These are phyloP conservation scores for Plantago elongata DNA, from an alignment of 257 asterid species.

Conservation along the genomic window DNA sequence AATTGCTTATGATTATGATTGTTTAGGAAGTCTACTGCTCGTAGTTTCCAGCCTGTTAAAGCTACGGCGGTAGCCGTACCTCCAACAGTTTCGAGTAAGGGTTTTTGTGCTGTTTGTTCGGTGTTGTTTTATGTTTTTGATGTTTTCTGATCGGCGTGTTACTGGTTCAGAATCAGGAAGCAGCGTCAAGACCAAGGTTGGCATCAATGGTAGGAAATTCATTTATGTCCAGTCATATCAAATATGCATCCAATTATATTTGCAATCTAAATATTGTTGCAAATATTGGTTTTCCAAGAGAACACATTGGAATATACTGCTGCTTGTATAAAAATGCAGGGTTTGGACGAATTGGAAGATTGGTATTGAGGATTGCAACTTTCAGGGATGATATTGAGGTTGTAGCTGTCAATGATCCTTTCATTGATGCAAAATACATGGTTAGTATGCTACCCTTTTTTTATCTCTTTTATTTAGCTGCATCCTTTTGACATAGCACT, in stretches of 20 bases:
- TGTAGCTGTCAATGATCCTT: conserved; percentile 97
- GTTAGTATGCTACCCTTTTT: conserved; percentile 39
- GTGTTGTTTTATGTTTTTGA: conserved; percentile 17
- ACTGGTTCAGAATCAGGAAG: conserved; percentile 53
- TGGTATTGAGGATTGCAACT: conserved; percentile 80
- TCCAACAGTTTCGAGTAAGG: conserved; percentile 59
- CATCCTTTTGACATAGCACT: conserved; percentile 1
- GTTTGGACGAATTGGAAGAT: conserved; percentile 95
- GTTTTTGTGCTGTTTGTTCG: neutral
- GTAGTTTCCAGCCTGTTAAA: conserved; percentile 44
- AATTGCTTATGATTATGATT: neutral
- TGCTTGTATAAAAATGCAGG: conserved; percentile 42
- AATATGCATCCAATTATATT: neutral
- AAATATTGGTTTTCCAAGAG: conserved; percentile 4
- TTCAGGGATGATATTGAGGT: conserved; percentile 91
- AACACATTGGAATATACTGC: conserved; percentile 2
- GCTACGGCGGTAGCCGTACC: conserved; percentile 84
- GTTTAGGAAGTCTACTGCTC: conserved; percentile 36
- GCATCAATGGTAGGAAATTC: conserved; percentile 67
- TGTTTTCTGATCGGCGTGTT: conserved; percentile 14
- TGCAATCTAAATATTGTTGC: neutral
- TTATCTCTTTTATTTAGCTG: conserved; percentile 4
- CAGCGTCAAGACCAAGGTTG: conserved; percentile 62
- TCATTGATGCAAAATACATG: conserved; percentile 92
- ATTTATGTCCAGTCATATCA: conserved; percentile 3